These are phyloP conservation scores for Mycena vulgaris DNA, from an alignment of 768 basidiomycete species.

Conservation along the genomic window DNA sequence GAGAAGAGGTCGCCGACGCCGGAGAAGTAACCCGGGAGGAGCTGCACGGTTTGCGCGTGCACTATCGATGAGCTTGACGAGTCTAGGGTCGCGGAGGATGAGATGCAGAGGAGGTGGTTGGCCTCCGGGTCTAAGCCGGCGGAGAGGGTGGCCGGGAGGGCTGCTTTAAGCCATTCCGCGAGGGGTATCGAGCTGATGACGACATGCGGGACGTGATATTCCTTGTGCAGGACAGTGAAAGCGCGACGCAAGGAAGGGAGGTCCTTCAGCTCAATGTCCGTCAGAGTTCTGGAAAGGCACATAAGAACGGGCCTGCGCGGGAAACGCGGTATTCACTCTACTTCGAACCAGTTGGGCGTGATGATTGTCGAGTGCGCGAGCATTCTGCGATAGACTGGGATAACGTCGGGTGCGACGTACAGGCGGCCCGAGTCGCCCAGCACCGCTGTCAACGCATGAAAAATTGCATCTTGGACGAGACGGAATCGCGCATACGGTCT, in stretches of 20 bases:
- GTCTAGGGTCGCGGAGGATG: slow-evolving; percentile 66
- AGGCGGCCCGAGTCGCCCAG: slow-evolving; percentile 93
- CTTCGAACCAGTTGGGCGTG: slow-evolving; percentile 98
- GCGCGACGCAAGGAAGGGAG: slow-evolving; percentile 76
- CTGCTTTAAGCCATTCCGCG: slow-evolving; percentile 69
- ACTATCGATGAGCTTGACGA: slow-evolving; percentile 54
- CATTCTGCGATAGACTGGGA: slow-evolving; percentile 88
- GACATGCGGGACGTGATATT: slow-evolving; percentile 85
- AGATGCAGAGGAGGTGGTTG: slow-evolving; percentile 84
- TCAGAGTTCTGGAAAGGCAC: slow-evolving; percentile 72
- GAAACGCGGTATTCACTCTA: slow-evolving; percentile 75
- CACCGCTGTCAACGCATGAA: slow-evolving; percentile 72
- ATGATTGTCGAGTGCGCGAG: slow-evolving; percentile 92
- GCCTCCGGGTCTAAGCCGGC: slow-evolving; percentile 43
- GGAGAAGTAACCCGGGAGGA: slow-evolving; percentile 92
- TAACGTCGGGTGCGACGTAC: slow-evolving; percentile 90
- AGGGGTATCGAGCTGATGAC: slow-evolving; percentile 93
- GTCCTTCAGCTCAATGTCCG: slow-evolving; percentile 79
- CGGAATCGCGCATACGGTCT: slow-evolving; percentile 77
- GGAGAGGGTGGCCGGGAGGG: slow-evolving; percentile 61
- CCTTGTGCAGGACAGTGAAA: slow-evolving; percentile 80
- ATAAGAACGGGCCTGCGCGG: slow-evolving; percentile 4
- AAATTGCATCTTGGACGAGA: not conserved
- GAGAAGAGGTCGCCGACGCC: slow-evolving; percentile 99
- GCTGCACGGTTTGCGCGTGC: slow-evolving; percentile 80